Base-by-base conservation (phyloP, 2,329 filamentous ascomycete species). In the Exophiala spinifera region DNA sequence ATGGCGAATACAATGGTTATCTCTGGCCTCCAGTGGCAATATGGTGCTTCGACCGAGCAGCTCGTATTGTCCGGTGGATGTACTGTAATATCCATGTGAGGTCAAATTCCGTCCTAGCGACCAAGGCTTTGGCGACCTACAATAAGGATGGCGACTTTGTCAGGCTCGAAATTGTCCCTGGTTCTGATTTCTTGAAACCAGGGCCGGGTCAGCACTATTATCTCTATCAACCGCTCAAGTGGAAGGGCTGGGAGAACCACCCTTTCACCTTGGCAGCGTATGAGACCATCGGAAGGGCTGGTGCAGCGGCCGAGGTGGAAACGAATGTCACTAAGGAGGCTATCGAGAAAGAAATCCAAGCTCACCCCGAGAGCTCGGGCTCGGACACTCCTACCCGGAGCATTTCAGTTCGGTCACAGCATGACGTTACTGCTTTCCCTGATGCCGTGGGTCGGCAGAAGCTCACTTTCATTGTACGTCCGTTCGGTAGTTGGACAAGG, bases 161-260 rank as follows among this genome's bases (percentile, higher is more conserved):
- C 34, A 70, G 71, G 1, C 60, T 80, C 19, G 72, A 77, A 42
- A 64, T 79, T 1, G 67, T 67, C 0, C 69, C 69, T 1, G 68
- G 64, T 1, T 67, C 70, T 1, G 63, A 53, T 14, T 56, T 63
- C 0, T 56, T 74, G 4, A 62, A 61, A 8, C 69, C 75, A 2
- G 64, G 63, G 2, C 73, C 77, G 2, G 78, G 77, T 7, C 69
- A 73, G 7, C 78, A 78, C 60, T 80, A 78, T 59, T 79, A 76
- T 51, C 62, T 80, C 7, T 78, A 79, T 51, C 69, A 73, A 42
- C 72, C 76, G 0, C 66, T 73, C 4, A 67, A 70, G 15, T 63
- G 74, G 10, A 68, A 69, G 8, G 69, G 74, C 1, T 80, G 75
- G 67, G 74, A 80, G 52, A 79, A 70, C 50, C 78, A 81, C 57